These are phyloP conservation scores for Zelonia costaricensis DNA, from an alignment of 208 protist species.

Conservation along the genomic window DNA sequence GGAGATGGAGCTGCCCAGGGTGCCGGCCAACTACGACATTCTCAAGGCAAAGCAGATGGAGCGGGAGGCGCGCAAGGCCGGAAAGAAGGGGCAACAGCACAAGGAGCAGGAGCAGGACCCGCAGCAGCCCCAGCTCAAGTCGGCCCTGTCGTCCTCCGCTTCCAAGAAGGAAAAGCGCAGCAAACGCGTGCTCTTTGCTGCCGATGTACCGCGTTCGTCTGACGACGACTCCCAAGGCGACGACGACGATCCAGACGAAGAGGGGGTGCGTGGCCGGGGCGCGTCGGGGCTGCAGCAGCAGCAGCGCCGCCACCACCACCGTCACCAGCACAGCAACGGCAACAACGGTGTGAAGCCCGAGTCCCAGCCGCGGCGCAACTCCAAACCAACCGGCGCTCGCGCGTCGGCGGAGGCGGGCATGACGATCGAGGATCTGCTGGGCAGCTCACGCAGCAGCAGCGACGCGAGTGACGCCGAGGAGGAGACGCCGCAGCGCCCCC, in stretches of 20 bases:
- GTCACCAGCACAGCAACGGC: no score
- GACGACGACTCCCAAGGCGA: no score
- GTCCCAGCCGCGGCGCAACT: not conserved
- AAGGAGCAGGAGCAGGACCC: not conserved
- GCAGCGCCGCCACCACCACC: no score
- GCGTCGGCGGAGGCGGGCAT: slow-evolving; percentile 2
- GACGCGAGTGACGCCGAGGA: not conserved
- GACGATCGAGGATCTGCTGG: slow-evolving; percentile 58
- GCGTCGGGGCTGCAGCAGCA: no score
- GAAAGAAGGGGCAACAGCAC: slow-evolving; percentile 28
- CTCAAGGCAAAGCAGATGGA: slow-evolving; percentile 17
- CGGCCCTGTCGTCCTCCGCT: not conserved
- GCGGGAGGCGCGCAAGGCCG: slow-evolving; percentile 26
- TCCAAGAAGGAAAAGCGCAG: slow-evolving; percentile 13
- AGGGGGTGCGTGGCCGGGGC: no score
- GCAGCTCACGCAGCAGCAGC: slow-evolving; percentile 27
- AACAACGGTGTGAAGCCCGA: no score
- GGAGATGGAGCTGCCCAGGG: slow-evolving; percentile 36
- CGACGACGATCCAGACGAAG: no score
- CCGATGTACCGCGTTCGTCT: no score
- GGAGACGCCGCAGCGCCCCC: not conserved
- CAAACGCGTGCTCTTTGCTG: no score
- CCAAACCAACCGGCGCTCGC: no score
- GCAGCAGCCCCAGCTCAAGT: slow-evolving; percentile 8
- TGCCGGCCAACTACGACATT: slow-evolving; percentile 45